Base-by-base conservation (phyloP, 2,329 filamentous ascomycete genomes). In the Cladobotryum mycophilum region DNA sequence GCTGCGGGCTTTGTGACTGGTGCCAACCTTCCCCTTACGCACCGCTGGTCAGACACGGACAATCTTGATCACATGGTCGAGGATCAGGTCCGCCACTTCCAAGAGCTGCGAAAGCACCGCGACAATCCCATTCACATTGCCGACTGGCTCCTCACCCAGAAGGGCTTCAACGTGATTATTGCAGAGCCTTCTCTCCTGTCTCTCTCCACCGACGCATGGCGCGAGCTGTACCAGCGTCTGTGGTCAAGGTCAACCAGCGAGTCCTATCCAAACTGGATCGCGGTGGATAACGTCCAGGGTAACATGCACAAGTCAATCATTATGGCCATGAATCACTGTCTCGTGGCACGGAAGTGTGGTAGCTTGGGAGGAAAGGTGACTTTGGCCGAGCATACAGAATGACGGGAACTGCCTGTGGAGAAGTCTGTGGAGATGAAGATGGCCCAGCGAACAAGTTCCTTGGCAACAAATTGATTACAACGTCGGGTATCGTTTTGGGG, bases 201-300 rank as follows among this genome's bases (percentile, higher is more conserved):
- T 1, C 42, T 61, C 37, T 55, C 55, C 22, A 11, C 45, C 7
- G 12, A 13, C 2, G 51, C 59, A 11, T 64, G 62, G 60, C 43
- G 41, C 6, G 36, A 50, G 8, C 51, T 65, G 44, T 62, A 56
- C 47, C 13, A 43, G 7, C 46, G 57, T 8, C 40, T 64, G 17
- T 68, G 65, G 64, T 42, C 50, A 1, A 48, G 17, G 4, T 46
- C 63, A 5, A 59, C 53, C 2, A 56, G 55, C 36, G 9, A 52
- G 9, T 44, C 46, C 9, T 68, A 67, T 42, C 65, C 67, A 8
- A 68, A 65, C 51, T 68, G 65, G 65, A 49, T 69, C 33, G 55
- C 60, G 17, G 53, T 66, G 42, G 64, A 68, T 36, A 52, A 51
- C 13, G 56, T 67, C 14, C 57, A 62, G 5, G 57, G 55, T 1